These are phyloP conservation scores for Agapanthus africanus DNA, from an alignment of 106 monocot species.

Conservation along the genomic window DNA sequence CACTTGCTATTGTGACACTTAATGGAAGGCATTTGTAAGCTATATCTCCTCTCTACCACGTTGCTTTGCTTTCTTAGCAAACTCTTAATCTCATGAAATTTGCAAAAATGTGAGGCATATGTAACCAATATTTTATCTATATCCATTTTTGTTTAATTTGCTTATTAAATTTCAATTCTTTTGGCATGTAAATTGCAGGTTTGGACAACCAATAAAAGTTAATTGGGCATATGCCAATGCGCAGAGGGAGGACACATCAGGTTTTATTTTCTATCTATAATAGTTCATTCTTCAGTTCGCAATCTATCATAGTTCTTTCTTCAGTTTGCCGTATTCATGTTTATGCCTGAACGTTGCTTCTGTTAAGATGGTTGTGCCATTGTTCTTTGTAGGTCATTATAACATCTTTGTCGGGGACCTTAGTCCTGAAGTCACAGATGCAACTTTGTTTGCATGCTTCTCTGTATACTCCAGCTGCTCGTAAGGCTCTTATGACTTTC, in stretches of 20 bases:
- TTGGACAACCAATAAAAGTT: conserved; percentile 84
- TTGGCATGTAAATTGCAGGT: conserved; percentile 25
- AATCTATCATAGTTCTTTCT: neutral
- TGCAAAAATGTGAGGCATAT: conserved; percentile 62
- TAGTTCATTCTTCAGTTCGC: too few relatives aligned
- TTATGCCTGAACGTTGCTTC: neutral
- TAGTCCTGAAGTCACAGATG: conserved; percentile 84
- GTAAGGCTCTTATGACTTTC: conserved; percentile 33
- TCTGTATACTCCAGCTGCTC: conserved; percentile 70
- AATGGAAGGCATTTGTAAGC: conserved; percentile 73
- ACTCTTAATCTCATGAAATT: too few relatives aligned
- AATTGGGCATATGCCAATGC: conserved; percentile 88
- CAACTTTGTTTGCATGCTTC: conserved; percentile 52
- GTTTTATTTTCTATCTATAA: conserved; percentile 17
- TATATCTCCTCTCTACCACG: too few relatives aligned
- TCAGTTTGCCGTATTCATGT: neutral
- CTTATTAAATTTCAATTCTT: neutral
- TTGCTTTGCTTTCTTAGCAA: neutral
- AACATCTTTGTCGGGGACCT: conserved; percentile 91
- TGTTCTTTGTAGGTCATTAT: conserved; percentile 46
- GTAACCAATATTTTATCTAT: conserved; percentile 24
- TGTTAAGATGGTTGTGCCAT: neutral
- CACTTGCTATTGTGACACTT: conserved; percentile 56
- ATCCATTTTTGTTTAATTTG: neutral
- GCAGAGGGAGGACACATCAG: conserved; percentile 82